phyloP scores from a whole-genome alignment of 1,139 yeast species.

The Suhomyces wounanorum region DNA sequence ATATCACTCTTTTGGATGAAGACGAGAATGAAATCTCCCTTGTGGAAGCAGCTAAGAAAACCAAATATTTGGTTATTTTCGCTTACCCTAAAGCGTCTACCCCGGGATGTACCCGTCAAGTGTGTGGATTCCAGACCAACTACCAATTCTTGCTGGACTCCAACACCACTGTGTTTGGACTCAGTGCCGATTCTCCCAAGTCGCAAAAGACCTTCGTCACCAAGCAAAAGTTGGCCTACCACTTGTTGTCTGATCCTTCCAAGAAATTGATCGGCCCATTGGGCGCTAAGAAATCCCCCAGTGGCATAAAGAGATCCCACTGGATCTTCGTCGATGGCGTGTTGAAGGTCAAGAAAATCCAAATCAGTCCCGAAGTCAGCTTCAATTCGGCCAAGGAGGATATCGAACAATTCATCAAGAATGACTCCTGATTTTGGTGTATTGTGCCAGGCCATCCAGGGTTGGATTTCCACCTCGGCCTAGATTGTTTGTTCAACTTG shows the following conservation, averaged over 20 bases:
- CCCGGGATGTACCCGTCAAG: constrained; percentile 95
- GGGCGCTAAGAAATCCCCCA: constrained; percentile 82
- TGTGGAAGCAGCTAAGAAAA: constrained; percentile 45
- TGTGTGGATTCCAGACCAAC: constrained; percentile 79
- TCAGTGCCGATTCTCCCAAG: constrained; percentile 72
- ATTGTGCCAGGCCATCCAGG: not conserved
- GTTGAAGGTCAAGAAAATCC: constrained; percentile 61
- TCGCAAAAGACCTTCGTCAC: constrained; percentile 75
- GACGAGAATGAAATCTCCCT: constrained; percentile 62
- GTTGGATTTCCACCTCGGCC: not conserved
- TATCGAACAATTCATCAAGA: constrained; percentile 37
- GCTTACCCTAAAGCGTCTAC: constrained; percentile 93
- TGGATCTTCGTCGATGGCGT: constrained; percentile 85
- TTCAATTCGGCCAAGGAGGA: constrained; percentile 61
- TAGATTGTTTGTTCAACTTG: not conserved
- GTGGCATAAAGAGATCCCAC: constrained; percentile 83
- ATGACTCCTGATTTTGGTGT: not conserved
- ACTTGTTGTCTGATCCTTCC: constrained; percentile 74
- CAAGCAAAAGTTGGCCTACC: constrained; percentile 73
- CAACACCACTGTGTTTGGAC: constrained; percentile 59
- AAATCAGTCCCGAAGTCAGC: constrained; percentile 80
- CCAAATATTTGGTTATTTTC: constrained; percentile 62
- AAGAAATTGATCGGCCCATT: constrained; percentile 66
- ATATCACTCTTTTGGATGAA: constrained; percentile 62
- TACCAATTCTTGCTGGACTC: constrained; percentile 54